Base-by-base conservation (phyloP, 148 eudicot species). In the Polygonum maritimum region DNA sequence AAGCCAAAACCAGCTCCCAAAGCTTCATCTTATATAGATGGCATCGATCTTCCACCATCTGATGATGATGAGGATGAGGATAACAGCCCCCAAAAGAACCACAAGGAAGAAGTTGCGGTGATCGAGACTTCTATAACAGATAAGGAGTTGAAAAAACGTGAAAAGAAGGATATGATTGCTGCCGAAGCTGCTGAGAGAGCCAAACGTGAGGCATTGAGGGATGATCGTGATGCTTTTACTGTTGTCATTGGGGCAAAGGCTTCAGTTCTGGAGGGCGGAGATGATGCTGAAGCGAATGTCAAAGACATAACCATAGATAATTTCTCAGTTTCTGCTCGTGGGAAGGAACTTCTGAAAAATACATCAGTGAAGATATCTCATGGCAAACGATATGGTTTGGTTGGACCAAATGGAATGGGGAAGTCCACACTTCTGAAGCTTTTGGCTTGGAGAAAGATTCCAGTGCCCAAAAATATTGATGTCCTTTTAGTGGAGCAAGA, bases 371-470 rank as follows among this genome's bases (percentile, higher is more conserved):
- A 86, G 67, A 89, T 89, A 55, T 84, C 93, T 69, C 91, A 89
- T 76, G 93, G 93, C 38, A 87, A 86, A 76, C 87, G 93, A 55
- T 89, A 89, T 60, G 91, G 93, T 65, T 65, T 89, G 79, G 85
- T 89, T 38, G 93, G 93, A 45, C 93, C 93, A 31, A 89, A 89
- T 76, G 93, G 93, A 35, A 89, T 38, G 87, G 93, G 93, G 31
- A 89, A 89, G 73, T 89, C 93, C 36, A 89, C 93, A 19, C 87
- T 89, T 69, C 80, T 89, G 67, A 89, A 89, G 85, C 93, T 89
- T 62, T 77, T 89, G 45, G 89, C 90, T 4, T 89, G 93, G 93
- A 87, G 93, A 83, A 89, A 84, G 80, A 78, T 89, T 69, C 93
- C 93, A 3, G 91, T 89, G 71, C 93, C 93, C 0, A 89, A 87